phyloP scores from a whole-genome alignment of 148 eudicot genomes.

The Beta vulgaris region DNA sequence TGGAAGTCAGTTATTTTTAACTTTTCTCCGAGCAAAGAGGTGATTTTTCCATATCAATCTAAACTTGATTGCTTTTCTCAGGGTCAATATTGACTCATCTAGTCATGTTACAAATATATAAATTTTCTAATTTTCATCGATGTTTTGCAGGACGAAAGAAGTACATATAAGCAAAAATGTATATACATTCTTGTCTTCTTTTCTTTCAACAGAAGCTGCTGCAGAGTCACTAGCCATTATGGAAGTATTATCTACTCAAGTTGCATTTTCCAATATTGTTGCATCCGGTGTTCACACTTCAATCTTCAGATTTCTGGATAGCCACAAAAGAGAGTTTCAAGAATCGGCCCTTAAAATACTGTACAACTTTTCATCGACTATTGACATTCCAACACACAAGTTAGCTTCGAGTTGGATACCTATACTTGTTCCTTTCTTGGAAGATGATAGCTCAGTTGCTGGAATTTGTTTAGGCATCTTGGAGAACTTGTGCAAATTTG shows the following conservation, averaged over 20 bases:
- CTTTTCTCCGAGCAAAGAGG: conserved; percentile 54
- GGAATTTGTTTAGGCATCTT: conserved; percentile 53
- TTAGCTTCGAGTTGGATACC: conserved; percentile 50
- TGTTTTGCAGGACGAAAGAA: conserved; percentile 42
- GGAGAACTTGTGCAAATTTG: conserved; percentile 43
- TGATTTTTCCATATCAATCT: conserved; percentile 25
- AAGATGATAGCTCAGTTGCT: conserved; percentile 47
- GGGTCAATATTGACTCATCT: not conserved
- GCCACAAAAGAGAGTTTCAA: conserved; percentile 36
- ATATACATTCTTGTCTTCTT: conserved; percentile 50
- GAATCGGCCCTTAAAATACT: conserved; percentile 52
- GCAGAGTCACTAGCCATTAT: conserved; percentile 55
- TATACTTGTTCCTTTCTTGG: conserved; percentile 49
- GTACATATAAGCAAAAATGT: conserved; percentile 39
- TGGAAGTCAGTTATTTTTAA: conserved; percentile 50
- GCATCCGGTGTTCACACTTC: conserved; percentile 44
- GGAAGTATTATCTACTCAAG: conserved; percentile 43
- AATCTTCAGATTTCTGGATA: conserved; percentile 45
- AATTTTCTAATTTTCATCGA: not conserved
- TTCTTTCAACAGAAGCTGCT: conserved; percentile 45
- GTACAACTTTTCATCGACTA: conserved; percentile 44
- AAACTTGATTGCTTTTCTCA: not conserved
- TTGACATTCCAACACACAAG: conserved; percentile 22
- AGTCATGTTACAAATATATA: not conserved
- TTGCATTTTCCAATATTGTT: conserved; percentile 34